phyloP scores from a whole-genome alignment of 1,284 basidiomycete genomes.

The Moesziomyces globuligerus region DNA sequence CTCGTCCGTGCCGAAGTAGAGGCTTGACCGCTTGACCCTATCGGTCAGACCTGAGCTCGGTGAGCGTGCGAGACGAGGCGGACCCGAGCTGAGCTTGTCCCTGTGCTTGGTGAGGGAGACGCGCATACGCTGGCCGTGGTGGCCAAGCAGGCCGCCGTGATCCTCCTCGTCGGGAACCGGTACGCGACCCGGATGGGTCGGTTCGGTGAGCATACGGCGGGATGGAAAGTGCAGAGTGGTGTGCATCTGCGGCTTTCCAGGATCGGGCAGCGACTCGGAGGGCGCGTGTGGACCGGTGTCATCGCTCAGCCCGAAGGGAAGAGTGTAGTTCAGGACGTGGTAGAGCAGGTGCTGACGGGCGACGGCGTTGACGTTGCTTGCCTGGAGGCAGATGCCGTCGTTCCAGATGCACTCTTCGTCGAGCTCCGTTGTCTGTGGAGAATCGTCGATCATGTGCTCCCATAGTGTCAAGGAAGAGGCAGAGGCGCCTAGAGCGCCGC shows the following conservation, averaged over 20 bases:
- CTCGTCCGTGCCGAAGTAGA: slow-evolving; percentile 75
- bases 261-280: slow-evolving; percentile 75
- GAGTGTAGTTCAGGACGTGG: slow-evolving; percentile 87
- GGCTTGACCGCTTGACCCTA: slow-evolving; percentile 8
- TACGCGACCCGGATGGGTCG: slow-evolving; percentile 64
- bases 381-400: slow-evolving; percentile 16
- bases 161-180: slow-evolving; percentile 64
- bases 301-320: slow-evolving; percentile 67
- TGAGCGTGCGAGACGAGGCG: too few species aligned
- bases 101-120: slow-evolving; percentile 63
- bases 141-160: slow-evolving; percentile 77
- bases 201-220: slow-evolving; percentile 81
- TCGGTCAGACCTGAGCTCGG: background rate
- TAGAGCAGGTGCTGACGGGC: slow-evolving; percentile 93
- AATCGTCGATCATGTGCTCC: slow-evolving; percentile 30
- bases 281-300: slow-evolving; percentile 71
- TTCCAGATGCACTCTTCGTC: slow-evolving; percentile 22
- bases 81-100: background rate
- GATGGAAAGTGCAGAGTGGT: slow-evolving; percentile 73
- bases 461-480: slow-evolving; percentile 15
- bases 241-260: slow-evolving; percentile 64
- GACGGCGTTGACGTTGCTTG: slow-evolving; percentile 79
- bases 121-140: slow-evolving; percentile 83
- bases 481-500: slow-evolving; percentile 1
- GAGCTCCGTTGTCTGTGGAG: background rate